Evolutionary conservation across 2,329 filamentous ascomycete genomes (phyloP), one percentile per base, ranked within the genome.

Genomic region (Pyricularia grisea): DNA sequence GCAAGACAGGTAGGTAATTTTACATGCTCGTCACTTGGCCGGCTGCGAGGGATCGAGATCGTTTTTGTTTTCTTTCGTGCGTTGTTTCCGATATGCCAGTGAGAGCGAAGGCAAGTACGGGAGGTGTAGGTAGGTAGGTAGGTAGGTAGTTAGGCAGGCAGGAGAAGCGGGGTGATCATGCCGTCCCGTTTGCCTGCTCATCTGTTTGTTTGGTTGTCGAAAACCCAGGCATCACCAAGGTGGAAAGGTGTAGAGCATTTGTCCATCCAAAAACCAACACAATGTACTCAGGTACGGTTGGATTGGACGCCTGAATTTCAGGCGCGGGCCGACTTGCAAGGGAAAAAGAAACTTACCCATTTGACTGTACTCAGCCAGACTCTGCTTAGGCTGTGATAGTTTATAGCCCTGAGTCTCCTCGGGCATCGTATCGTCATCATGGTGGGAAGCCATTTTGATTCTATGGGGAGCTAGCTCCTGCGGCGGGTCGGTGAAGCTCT

Each of bases 371-470:
- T 97, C 92, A 73, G 94, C 92, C 77, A 99, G 86, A 75, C 92
- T 96, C 88, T 98, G 97, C 90, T 97, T 97, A 72, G 86, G 86
- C 88, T 97, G 93, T 74, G 93, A 94, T 78, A 97, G 91, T 88
- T 96, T 97, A 90, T 97, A 98, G 79, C 94, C 94, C 82, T 94
- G 90, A 73, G 94, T 97, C 83, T 90, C 87, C 83, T 95, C 92
- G 72, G 93, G 90, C 80, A 91, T 85, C 74, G 94, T 88, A 77
- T 98, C 94, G 71, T 97, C 93, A 58, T 92, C 87, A 73, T 90
- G 84, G 77, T 87, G 83, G 75, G 88, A 86, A 74, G 89, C 84
- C 90, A 92, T 92, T 75, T 75, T 84, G 79, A 55, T 23, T 23
- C 30, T 28, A 42, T 25, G 23, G 23, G 23, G 65, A 55, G 65